Conservation (phyloP, 768 basidiomycete genomes). For the Mycena capillaripes region DNA sequence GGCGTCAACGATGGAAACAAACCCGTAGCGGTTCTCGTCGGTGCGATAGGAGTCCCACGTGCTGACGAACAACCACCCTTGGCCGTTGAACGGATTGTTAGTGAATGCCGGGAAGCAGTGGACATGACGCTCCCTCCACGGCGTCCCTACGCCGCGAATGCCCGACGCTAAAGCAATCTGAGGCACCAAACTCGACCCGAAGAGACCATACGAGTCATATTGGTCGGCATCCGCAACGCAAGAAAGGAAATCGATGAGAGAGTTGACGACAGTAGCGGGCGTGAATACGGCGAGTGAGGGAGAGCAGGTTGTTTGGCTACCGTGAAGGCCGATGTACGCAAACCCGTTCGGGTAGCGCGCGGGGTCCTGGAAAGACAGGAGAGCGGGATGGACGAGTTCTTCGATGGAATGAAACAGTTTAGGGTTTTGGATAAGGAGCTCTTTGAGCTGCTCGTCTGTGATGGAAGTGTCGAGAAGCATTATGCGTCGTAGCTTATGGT, state of each 20-base stretch:
- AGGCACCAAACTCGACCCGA: slow-evolving; percentile 25
- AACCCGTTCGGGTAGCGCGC: slow-evolving; percentile 39
- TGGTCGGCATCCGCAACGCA: not conserved
- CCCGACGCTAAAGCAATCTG: slow-evolving; percentile 35
- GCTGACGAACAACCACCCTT: slow-evolving; percentile 39
- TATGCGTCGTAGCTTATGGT: slow-evolving; percentile 43
- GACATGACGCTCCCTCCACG: slow-evolving; percentile 40
- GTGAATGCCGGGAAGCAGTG: slow-evolving; percentile 23
- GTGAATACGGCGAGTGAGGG: slow-evolving; percentile 44
- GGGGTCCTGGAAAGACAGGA: slow-evolving; percentile 32
- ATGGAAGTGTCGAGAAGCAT: slow-evolving; percentile 44
- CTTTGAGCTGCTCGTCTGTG: slow-evolving; percentile 33
- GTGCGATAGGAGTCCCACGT: not conserved
- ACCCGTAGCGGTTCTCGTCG: not conserved
- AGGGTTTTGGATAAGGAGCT: slow-evolving; percentile 41
- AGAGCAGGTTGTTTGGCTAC: not conserved
- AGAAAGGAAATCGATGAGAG: slow-evolving; percentile 34
- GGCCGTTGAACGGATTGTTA: slow-evolving; percentile 11
- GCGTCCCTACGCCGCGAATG: slow-evolving; percentile 26
- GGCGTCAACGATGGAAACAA: not conserved
- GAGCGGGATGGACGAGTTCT: slow-evolving; percentile 45
- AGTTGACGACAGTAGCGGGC: slow-evolving; percentile 43
- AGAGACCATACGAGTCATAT: not conserved
- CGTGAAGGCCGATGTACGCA: slow-evolving; percentile 19
- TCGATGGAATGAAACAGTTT: slow-evolving; percentile 46